Conservation (phyloP, 768 basidiomycete species). For the Vishniacozyma victoriae region DNA sequence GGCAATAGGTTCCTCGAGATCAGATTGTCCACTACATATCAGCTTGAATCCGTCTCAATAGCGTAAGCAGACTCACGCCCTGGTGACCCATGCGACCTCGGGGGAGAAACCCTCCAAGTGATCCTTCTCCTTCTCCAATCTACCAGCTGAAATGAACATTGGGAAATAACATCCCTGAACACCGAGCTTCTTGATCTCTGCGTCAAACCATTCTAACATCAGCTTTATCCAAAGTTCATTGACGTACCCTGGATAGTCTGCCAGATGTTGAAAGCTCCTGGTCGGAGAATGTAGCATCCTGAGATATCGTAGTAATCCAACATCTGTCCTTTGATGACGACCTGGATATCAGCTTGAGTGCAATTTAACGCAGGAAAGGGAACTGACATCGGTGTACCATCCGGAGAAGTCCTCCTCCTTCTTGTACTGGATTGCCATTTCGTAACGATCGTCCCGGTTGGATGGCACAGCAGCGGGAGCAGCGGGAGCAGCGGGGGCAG, state of each 20-base stretch:
- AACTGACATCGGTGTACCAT: slow-evolving; percentile 83
- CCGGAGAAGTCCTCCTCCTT: slow-evolving; percentile 91
- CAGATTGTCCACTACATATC: slow-evolving; percentile 68
- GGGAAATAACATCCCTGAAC: slow-evolving; percentile 99
- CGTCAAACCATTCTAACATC: slow-evolving; percentile 79
- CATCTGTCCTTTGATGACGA: slow-evolving; percentile 98
- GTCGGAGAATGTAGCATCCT: slow-evolving; percentile 96
- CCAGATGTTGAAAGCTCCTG: slow-evolving; percentile 97
- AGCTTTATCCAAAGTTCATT: background rate
- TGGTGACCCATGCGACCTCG: slow-evolving; percentile 99
- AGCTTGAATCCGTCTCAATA: background rate
- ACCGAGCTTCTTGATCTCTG: slow-evolving; percentile 82
- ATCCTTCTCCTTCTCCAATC: slow-evolving; percentile 93
- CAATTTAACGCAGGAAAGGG: background rate
- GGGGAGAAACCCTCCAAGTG: slow-evolving; percentile 99
- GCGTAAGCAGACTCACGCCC: slow-evolving; percentile 61
- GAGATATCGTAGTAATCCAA: slow-evolving; percentile 97
- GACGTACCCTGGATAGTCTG: slow-evolving; percentile 79
- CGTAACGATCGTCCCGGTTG: slow-evolving; percentile 77
- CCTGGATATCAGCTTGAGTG: slow-evolving; percentile 51
- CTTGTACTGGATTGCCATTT: slow-evolving; percentile 89
- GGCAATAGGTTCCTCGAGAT: slow-evolving; percentile 93
- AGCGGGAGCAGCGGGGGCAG: background rate
- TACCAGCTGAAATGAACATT: slow-evolving; percentile 90
- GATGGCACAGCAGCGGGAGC: slow-evolving; percentile 23